These are phyloP conservation scores for Starmerella roubikii DNA, from an alignment of 805 yeast genomes.

Conservation along the genomic window DNA sequence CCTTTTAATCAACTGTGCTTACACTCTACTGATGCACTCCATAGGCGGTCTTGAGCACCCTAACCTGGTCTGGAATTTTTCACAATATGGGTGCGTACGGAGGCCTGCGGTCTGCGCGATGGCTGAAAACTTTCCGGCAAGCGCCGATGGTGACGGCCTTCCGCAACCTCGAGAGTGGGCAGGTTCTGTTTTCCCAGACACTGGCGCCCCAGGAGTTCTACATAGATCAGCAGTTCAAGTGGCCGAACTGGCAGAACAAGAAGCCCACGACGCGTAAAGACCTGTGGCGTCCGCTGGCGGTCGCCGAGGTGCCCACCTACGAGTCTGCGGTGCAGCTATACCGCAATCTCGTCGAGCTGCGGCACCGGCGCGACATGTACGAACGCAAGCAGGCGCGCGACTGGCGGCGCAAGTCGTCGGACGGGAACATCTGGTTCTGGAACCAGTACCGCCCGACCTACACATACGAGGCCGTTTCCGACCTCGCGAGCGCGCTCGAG, in stretches of 20 bases:
- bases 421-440: slow-evolving; percentile 72
- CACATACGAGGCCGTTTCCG: slow-evolving; percentile 85
- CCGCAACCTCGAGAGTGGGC: slow-evolving; percentile 78
- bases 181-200: slow-evolving; percentile 75
- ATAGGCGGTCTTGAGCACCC: not conserved
- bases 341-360: slow-evolving; percentile 57
- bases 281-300: slow-evolving; percentile 83
- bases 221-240: slow-evolving; percentile 54
- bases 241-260: slow-evolving; percentile 84
- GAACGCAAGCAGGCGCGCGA: slow-evolving; percentile 43
- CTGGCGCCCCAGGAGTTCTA: slow-evolving; percentile 40
- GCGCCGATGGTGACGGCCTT: slow-evolving; percentile 78
- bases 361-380: slow-evolving; percentile 57
- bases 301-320: slow-evolving; percentile 32
- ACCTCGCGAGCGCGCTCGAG: slow-evolving; percentile 55
- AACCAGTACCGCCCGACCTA: slow-evolving; percentile 84
- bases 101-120: slow-evolving; percentile 41
- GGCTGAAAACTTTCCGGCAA: slow-evolving; percentile 46
- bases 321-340: slow-evolving; percentile 60
- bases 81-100: slow-evolving; percentile 18
- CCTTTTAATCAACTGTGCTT: too few species aligned
- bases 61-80: slow-evolving; percentile 7
- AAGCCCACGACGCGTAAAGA: slow-evolving; percentile 71
- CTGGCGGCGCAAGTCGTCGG: slow-evolving; percentile 57
- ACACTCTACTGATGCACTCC: not conserved